Percentiles rank a stretch among this genome's conserved stretches.
These are phyloP conservation scores for Dictyostelium intermedium DNA, from an alignment of 78 protist genomes.

Conservation along the genomic window DNA sequence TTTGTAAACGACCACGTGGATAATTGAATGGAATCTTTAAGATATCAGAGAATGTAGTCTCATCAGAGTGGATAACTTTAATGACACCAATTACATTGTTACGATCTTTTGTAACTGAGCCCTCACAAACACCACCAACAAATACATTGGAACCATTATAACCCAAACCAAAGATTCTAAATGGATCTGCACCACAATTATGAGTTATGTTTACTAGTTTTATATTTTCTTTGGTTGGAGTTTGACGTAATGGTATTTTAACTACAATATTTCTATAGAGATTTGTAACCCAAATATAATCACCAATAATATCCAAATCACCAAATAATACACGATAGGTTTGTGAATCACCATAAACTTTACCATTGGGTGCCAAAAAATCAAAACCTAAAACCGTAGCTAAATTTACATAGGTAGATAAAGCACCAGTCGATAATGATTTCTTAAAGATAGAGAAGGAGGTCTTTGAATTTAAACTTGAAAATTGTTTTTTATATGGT, in stretches of 20 bases:
- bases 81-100: neutral
- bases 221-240: neutral
- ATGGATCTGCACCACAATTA: neutral
- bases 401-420: neutral
- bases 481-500: neutral
- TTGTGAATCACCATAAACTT: neutral
- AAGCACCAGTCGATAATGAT: neutral
- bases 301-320: conserved; percentile 54
- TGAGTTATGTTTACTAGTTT: neutral
- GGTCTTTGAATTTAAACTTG: neutral
- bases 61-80: neutral
- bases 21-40: neutral
- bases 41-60: neutral
- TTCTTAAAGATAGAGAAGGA: neutral
- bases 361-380: neutral
- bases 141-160: conserved; percentile 17
- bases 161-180: conserved; percentile 25
- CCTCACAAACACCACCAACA: conserved; percentile 56
- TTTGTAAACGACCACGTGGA: conserved; percentile 29
- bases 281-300: conserved; percentile 13
- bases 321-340: conserved; percentile 9
- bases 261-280: neutral
- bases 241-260: conserved; percentile 19
- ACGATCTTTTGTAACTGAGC: neutral
- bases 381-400: neutral